These are phyloP conservation scores for Polyporus tsugae DNA, from an alignment of 1,284 basidiomycete species.

Conservation along the genomic window DNA sequence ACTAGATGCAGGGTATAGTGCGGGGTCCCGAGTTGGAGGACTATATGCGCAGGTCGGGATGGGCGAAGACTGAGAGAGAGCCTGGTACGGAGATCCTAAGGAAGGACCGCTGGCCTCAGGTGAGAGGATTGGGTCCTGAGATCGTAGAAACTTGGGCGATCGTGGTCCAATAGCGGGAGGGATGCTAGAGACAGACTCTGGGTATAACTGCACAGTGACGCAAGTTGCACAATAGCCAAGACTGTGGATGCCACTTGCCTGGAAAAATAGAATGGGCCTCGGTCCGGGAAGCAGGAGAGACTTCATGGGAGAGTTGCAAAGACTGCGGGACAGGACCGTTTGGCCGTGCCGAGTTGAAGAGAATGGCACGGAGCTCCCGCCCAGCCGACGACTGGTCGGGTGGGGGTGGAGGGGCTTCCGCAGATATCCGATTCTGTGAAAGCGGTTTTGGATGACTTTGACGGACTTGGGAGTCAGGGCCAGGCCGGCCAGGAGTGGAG, in stretches of 20 bases:
- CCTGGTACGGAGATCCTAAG: background rate
- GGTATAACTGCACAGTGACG: background rate
- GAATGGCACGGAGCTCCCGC: constrained; percentile 11
- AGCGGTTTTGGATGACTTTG: background rate
- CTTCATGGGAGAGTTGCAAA: too few species aligned
- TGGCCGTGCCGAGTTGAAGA: constrained; percentile 9
- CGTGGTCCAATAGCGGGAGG: background rate
- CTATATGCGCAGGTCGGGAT: constrained; percentile 13
- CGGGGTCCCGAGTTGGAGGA: background rate
- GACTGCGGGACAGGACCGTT: background rate
- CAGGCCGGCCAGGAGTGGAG: background rate
- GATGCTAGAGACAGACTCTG: background rate
- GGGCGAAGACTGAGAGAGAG: constrained; percentile 7
- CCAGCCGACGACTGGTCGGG: background rate
- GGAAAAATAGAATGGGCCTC: background rate
- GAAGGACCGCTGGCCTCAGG: background rate
- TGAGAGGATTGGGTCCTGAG: background rate
- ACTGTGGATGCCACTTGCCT: background rate
- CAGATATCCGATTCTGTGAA: background rate
- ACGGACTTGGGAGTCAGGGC: background rate
- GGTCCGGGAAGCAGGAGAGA: background rate
- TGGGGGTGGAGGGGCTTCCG: background rate
- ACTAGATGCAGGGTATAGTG: background rate
- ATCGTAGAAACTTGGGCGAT: background rate
- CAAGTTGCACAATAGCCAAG: background rate